These are phyloP conservation scores for Exophiala dermatitidis DNA, from an alignment of 2,329 filamentous ascomycete genomes.

Conservation along the genomic window DNA sequence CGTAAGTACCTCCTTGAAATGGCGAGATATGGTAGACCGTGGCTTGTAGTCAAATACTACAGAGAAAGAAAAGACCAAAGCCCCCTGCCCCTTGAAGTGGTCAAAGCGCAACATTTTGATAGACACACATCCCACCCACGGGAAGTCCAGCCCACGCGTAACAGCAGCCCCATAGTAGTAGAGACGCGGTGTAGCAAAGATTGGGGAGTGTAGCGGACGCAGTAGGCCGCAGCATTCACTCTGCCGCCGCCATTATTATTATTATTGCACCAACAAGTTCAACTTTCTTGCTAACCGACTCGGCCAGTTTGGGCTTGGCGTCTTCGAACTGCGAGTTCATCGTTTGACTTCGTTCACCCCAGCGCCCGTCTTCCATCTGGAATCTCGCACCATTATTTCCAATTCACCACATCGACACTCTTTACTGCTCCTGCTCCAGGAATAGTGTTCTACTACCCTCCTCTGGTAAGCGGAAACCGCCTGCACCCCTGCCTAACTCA, in stretches of 20 bases:
- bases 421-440: slow-evolving; percentile 13
- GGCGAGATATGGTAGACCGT: too few species aligned
- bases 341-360: slow-evolving; percentile 15
- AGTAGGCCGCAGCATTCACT: too few species aligned
- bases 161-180: too few species aligned
- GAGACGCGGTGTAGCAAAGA: too few species aligned
- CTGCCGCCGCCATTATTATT: too few species aligned
- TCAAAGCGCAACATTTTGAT: background rate
- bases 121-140: too few species aligned
- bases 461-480: slow-evolving; percentile 22
- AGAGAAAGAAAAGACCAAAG: background rate
- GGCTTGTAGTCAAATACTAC: too few species aligned
- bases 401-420: slow-evolving; percentile 14
- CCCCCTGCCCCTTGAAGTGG: background rate
- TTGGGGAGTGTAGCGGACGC: too few species aligned
- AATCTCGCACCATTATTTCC: slow-evolving; percentile 13
- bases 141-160: too few species aligned
- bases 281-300: too few species aligned
- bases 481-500: slow-evolving; percentile 22
- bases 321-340: slow-evolving; percentile 12
- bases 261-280: background rate
- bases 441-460: slow-evolving; percentile 12
- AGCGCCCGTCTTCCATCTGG: slow-evolving; percentile 13
- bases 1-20: too few species aligned
- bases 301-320: slow-evolving; percentile 8